These are phyloP conservation scores for Begonia fuchsioides DNA, from an alignment of 306 rosid genomes.

Conservation along the genomic window DNA sequence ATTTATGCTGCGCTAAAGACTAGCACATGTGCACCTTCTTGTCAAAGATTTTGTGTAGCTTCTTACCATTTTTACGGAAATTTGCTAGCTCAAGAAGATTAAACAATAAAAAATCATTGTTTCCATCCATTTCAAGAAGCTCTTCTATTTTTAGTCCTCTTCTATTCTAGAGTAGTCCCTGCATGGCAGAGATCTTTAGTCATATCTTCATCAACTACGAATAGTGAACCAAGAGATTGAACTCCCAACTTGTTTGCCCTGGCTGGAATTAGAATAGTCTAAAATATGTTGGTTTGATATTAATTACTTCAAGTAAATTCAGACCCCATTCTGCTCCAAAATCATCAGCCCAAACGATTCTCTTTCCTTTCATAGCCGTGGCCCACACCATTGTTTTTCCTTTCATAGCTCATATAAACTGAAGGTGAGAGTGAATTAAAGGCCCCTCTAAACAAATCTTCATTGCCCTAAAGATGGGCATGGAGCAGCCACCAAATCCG, in stretches of 20 bases:
- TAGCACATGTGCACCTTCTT: constrained; percentile 87
- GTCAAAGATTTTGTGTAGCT: constrained; percentile 75
- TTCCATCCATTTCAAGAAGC: constrained; percentile 61
- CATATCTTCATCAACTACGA: constrained; percentile 76
- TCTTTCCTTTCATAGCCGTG: too few relatives aligned
- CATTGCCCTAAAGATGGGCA: too few relatives aligned
- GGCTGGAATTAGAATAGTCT: too few relatives aligned
- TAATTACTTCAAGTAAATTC: too few relatives aligned
- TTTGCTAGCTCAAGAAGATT: constrained; percentile 97
- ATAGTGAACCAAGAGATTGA: constrained; percentile 73
- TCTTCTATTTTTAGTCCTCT: constrained; percentile 78
- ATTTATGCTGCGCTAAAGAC: constrained; percentile 89
- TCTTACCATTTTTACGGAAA: constrained; percentile 78
- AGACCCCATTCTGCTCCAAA: too few relatives aligned
- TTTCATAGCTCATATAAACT: too few relatives aligned
- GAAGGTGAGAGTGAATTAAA: too few relatives aligned
- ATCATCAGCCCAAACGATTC: too few relatives aligned
- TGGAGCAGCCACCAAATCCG: too few relatives aligned
- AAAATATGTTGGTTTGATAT: too few relatives aligned
- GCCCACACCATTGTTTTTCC: too few relatives aligned
- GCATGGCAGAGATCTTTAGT: constrained; percentile 81
- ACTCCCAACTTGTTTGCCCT: constrained; percentile 77
- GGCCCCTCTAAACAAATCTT: too few relatives aligned
- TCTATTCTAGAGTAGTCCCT: constrained; percentile 72
- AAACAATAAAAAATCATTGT: constrained; percentile 56